Evolutionary conservation across 768 basidiomycete genomes (phyloP).

Genomic region (Mycena vulgaris): DNA sequence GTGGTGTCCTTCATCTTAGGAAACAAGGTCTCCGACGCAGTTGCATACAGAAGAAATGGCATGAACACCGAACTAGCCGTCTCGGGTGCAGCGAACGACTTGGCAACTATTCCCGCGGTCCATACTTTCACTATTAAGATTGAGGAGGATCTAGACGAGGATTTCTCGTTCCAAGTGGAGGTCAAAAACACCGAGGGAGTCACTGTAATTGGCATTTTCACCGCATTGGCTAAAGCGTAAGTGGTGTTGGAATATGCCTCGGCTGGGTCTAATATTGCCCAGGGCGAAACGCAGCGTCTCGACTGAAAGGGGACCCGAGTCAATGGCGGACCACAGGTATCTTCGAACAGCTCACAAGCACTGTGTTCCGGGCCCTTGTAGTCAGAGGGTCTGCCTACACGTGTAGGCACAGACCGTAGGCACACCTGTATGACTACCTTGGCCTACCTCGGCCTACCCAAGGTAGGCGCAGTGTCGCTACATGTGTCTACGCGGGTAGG

Average conservation of each 20-base stretch:
- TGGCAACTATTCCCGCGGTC: not conserved
- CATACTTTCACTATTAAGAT: not conserved
- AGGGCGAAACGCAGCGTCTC: not conserved
- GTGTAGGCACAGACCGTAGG: no score
- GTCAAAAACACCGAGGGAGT: not conserved
- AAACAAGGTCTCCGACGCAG: not conserved
- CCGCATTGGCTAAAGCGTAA: not conserved
- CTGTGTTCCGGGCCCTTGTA: no score
- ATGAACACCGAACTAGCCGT: not conserved
- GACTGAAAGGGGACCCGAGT: not conserved
- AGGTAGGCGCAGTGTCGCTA: no score
- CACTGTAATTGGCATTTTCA: not conserved
- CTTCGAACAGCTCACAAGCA: no score
- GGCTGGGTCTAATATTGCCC: not conserved
- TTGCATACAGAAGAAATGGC: not conserved
- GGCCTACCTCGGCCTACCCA: no score
- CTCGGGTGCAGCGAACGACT: not conserved
- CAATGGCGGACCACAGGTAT: no score
- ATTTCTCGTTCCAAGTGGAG: not conserved
- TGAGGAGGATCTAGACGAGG: not conserved
- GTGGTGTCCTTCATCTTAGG: not conserved
- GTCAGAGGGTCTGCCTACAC: no score
- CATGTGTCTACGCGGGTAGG: no score
- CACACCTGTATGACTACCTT: no score
- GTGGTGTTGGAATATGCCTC: not conserved